These are phyloP conservation scores for Nicotiana benthamiana DNA, from an alignment of 257 asterid species.

Conservation along the genomic window DNA sequence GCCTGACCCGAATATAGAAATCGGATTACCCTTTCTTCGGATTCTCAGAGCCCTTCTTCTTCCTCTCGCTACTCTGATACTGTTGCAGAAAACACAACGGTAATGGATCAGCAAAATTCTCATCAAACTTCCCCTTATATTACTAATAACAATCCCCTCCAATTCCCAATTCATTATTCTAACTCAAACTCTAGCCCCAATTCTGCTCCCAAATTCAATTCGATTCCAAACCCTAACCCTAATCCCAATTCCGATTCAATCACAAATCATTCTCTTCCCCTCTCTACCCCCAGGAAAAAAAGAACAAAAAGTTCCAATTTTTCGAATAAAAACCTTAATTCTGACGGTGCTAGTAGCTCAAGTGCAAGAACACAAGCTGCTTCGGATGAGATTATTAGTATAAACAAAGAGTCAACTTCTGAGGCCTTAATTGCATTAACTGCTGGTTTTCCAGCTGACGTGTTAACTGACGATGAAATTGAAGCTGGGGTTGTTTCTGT, in stretches of 20 bases:
- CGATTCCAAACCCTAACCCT: slow-evolving; percentile 25
- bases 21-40: neutral
- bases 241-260: slow-evolving; percentile 15
- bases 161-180: slow-evolving; percentile 34
- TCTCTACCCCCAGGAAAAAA: slow-evolving; percentile 47
- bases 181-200: slow-evolving; percentile 22
- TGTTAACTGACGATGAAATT: slow-evolving; percentile 70
- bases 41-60: neutral
- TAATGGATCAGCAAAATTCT: slow-evolving; percentile 34
- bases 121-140: slow-evolving; percentile 15
- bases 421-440: slow-evolving; percentile 78
- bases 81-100: neutral
- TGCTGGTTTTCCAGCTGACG: slow-evolving; percentile 78
- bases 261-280: slow-evolving; percentile 17
- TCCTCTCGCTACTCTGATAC: neutral
- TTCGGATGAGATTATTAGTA: slow-evolving; percentile 72
- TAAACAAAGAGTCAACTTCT: slow-evolving; percentile 65
- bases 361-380: slow-evolving; percentile 19
- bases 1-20: neutral
- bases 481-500: slow-evolving; percentile 70
- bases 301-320: slow-evolving; percentile 35
- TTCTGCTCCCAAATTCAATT: slow-evolving; percentile 4
- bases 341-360: slow-evolving; percentile 7
- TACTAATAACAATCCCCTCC: slow-evolving; percentile 35
- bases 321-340: neutral